phyloP scores from a whole-genome alignment of 1,139 yeast genomes.

The Eremothecium sinecaudum region DNA sequence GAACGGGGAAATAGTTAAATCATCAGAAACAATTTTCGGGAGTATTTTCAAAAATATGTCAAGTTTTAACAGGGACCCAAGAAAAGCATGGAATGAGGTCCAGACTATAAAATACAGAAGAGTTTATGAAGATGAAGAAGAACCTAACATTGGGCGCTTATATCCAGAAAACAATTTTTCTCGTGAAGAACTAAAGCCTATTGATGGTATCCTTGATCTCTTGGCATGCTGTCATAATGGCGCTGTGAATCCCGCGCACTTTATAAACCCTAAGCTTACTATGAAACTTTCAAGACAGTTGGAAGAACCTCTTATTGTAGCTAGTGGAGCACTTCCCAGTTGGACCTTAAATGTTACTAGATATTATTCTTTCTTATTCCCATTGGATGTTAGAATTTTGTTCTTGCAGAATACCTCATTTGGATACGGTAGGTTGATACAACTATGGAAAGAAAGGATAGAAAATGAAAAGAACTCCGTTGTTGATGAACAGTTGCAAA shows the following conservation, averaged over 20 bases:
- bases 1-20: conserved; percentile 53
- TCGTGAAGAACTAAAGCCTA: conserved; percentile 34
- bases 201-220: conserved; percentile 45
- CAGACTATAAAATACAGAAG: conserved; percentile 49
- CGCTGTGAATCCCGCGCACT: conserved; percentile 39
- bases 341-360: conserved; percentile 75
- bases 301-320: conserved; percentile 83
- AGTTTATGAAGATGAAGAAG: conserved; percentile 28
- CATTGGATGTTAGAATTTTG: conserved; percentile 68
- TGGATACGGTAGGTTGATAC: conserved; percentile 79
- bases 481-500: conserved; percentile 28
- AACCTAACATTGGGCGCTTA: conserved; percentile 19
- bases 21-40: conserved; percentile 70
- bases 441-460: conserved; percentile 60
- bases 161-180: conserved; percentile 32
- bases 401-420: conserved; percentile 83
- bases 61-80: conserved; percentile 1
- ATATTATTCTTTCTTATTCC: conserved; percentile 73
- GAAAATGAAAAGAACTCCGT: conserved; percentile 34
- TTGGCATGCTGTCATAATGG: conserved; percentile 40
- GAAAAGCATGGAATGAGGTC: conserved; percentile 45
- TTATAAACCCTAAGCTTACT: conserved; percentile 72
- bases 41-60: conserved; percentile 48
- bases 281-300: conserved; percentile 81
- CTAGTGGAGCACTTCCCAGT: conserved; percentile 76